Base-by-base conservation (phyloP, 2,329 filamentous ascomycete genomes). In the Sporothrix pallida region DNA sequence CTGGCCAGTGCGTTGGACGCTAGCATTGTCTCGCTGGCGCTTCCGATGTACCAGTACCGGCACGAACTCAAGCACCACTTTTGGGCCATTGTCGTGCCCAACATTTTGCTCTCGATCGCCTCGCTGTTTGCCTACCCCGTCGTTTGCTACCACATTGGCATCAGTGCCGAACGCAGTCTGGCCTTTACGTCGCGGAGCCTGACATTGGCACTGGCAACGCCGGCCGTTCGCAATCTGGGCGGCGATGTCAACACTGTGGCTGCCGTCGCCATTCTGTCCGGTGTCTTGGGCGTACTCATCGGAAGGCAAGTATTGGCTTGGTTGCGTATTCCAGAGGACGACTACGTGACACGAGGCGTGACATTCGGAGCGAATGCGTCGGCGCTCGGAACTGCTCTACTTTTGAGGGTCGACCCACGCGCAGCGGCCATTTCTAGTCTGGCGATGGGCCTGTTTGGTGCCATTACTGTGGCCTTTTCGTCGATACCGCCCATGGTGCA, bases 341-440 rank as follows among this genome's bases (percentile, higher is more conserved):
- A 90, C 79, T 91, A 90, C 75, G 87, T 90, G 48, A 90, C 88
- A 0, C 81, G 87, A n/a, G 88, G 89, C 10, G 87, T 91, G 3
- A 87, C 87, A 1, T 79, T 90, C n/a, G 88, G 88, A 3, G 86
- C 86, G 1, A 90, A 90, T 78, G 88, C 87, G 0, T 87, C 86
- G 3, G 88, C 88, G 6, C 87, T 90, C 54, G 88, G 84, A 0
- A 90, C 88, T 3, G 88, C 89, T 0, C 78, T 89, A 48, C 80
- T 90, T 1, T 79, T 90, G 1, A 82, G 84, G 1, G 86, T 85
- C 0, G 88, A 90, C 75, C 88, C 87, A 0, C 83, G 88, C 60
- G 88, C 88, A 6, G 89, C 88, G 0, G 88, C 89, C 20, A 80
- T 90, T 70, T 87, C 86, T 20, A 89, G 86, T 76, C 79, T 91